These are phyloP conservation scores for Ophiocordyceps camponoti-floridani DNA, from an alignment of 2,329 filamentous ascomycete genomes.

Conservation along the genomic window DNA sequence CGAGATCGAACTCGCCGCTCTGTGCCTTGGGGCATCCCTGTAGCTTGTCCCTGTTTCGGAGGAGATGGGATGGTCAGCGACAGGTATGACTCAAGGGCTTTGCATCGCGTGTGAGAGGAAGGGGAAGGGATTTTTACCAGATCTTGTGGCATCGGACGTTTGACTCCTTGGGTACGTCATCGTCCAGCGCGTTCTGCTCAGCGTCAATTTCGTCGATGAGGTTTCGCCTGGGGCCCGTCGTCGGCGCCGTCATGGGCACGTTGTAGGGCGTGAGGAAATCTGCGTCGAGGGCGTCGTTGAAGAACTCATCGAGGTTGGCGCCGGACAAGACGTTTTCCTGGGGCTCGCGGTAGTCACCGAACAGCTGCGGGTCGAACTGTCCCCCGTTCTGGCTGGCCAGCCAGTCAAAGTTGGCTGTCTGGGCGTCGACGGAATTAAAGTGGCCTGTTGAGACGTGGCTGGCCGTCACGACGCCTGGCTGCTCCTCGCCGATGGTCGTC, in stretches of 20 bases:
- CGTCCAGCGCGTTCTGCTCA: constrained; percentile 49
- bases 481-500: constrained; percentile 49
- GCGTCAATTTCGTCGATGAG: constrained; percentile 65
- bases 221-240: constrained; percentile 37
- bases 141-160: constrained; percentile 79
- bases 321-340: constrained; percentile 61
- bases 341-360: constrained; percentile 81
- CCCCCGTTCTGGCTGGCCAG: constrained; percentile 65
- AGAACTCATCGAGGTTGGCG: constrained; percentile 54
- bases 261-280: constrained; percentile 77
- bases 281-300: constrained; percentile 61
- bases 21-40: constrained; percentile 77
- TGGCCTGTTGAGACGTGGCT: constrained; percentile 15
- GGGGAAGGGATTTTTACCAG: constrained; percentile 39
- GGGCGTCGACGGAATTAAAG: constrained; percentile 19
- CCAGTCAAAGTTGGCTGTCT: constrained; percentile 49
- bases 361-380: constrained; percentile 79
- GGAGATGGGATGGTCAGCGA: too few species aligned
- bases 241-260: constrained; percentile 27
- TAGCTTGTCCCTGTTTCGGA: constrained; percentile 58
- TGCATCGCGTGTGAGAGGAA: too few species aligned
- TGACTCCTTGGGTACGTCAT: constrained; percentile 38
- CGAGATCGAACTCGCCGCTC: constrained; percentile 82
- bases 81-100: too few species aligned
- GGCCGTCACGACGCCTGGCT: constrained; percentile 20